Conservation (phyloP, 495 filamentous ascomycete genomes). For the Penicillium manginii region DNA sequence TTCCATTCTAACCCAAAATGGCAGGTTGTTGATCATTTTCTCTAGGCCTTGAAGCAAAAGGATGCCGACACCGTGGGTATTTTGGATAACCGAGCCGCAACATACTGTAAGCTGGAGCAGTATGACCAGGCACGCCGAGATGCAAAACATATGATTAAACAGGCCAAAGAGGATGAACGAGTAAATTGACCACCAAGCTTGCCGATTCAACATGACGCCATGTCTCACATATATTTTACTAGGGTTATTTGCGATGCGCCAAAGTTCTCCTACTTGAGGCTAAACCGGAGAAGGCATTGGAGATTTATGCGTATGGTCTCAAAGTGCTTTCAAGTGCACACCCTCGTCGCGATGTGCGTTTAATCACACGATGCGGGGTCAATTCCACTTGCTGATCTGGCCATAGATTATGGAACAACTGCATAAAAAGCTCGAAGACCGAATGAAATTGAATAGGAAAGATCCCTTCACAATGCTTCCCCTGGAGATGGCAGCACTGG, state of each 20-base stretch:
- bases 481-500: constrained; percentile 50
- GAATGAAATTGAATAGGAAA: constrained; percentile 31
- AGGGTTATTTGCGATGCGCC: constrained; percentile 70
- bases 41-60: constrained; percentile 41
- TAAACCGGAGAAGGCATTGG: constrained; percentile 55
- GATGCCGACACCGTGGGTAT: constrained; percentile 42
- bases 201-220: background rate
- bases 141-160: constrained; percentile 61
- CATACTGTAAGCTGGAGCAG: constrained; percentile 59
- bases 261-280: constrained; percentile 61
- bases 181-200: constrained; percentile 33
- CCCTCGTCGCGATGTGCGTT: constrained; percentile 48
- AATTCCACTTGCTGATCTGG: constrained; percentile 11
- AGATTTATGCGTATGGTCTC: constrained; percentile 65
- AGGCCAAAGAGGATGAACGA: constrained; percentile 50
- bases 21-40: constrained; percentile 10
- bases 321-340: constrained; percentile 48
- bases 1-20: constrained; percentile 21
- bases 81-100: constrained; percentile 64
- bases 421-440: constrained; percentile 47
- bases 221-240: constrained; percentile 5
- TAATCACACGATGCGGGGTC: background rate
- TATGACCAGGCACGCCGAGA: constrained; percentile 60
- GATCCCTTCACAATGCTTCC: constrained; percentile 56
- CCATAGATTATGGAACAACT: constrained; percentile 45